These are phyloP conservation scores for Massarina eburnea DNA, from an alignment of 2,329 filamentous ascomycete genomes.

Conservation along the genomic window DNA sequence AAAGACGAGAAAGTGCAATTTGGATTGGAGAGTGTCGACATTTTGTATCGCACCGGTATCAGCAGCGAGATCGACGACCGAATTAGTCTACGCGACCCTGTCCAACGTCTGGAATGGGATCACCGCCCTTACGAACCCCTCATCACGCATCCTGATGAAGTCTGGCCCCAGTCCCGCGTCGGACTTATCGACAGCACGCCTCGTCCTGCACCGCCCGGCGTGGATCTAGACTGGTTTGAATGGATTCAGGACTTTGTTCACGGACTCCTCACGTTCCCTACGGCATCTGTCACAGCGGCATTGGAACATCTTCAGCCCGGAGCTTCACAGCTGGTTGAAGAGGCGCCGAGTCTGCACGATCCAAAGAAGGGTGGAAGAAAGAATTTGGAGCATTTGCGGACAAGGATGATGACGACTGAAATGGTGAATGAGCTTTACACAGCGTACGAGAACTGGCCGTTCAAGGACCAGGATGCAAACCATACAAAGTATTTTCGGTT, in stretches of 20 bases:
- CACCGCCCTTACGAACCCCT: conserved; percentile 71
- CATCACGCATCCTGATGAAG: conserved; percentile 59
- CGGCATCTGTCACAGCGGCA: conserved; percentile 14
- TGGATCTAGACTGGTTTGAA: conserved; percentile 19
- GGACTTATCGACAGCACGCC: conserved; percentile 70
- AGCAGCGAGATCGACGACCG: conserved; percentile 30
- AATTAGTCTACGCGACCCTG: conserved; percentile 21
- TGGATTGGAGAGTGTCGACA: neutral
- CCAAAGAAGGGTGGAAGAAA: conserved; percentile 35
- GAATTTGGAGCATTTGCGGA: conserved; percentile 31
- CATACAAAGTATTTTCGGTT: conserved; percentile 28
- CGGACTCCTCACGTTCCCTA: conserved; percentile 15
- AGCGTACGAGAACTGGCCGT: conserved; percentile 41
- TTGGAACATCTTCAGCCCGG: conserved; percentile 35
- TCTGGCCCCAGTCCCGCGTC: conserved; percentile 63
- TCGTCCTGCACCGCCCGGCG: conserved; percentile 31
- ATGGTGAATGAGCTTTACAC: conserved; percentile 33
- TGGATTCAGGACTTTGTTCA: conserved; percentile 33
- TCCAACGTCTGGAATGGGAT: conserved; percentile 59
- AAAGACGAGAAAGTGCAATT: conserved; percentile 35
- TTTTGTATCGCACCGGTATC: conserved; percentile 10
- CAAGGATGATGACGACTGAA: conserved; percentile 33
- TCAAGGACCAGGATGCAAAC: conserved; percentile 25
- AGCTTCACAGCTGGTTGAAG: conserved; percentile 25
- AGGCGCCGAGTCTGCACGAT: conserved; percentile 31